A percentile compares a stretch with the other conserved stretches of the same genome.
phyloP scores from a whole-genome alignment of 2,329 filamentous ascomycete species.

The Graphilbum fragrans region DNA sequence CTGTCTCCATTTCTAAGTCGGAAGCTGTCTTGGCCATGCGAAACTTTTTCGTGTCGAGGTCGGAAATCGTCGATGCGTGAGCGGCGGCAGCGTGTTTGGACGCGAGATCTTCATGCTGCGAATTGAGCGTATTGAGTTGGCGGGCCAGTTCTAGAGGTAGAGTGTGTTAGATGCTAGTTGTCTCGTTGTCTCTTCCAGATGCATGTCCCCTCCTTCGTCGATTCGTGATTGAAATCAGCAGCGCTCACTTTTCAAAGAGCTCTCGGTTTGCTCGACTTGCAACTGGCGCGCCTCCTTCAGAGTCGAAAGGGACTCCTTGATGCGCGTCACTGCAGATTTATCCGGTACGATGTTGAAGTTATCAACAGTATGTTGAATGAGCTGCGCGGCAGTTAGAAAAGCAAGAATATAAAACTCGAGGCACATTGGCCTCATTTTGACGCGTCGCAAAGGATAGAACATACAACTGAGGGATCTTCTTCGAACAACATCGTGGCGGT shows the following conservation, averaged over 20 bases:
- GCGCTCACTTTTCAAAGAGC: conserved; percentile 45
- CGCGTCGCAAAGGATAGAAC: conserved; percentile 15
- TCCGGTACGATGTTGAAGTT: conserved; percentile 95
- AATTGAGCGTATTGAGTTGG: conserved; percentile 59
- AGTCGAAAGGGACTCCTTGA: conserved; percentile 70
- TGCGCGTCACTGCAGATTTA: conserved; percentile 69
- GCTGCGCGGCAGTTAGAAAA: conserved; percentile 33
- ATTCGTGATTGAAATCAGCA: background rate
- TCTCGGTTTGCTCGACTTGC: conserved; percentile 59
- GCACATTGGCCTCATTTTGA: too few species aligned
- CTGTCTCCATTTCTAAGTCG: conserved; percentile 88
- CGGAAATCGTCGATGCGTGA: conserved; percentile 74
- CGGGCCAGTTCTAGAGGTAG: conserved; percentile 49
- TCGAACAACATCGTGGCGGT: conserved; percentile 72
- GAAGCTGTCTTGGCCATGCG: conserved; percentile 82
- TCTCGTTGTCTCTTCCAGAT: too few species aligned
- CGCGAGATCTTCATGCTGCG: conserved; percentile 67
- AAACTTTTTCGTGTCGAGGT: conserved; percentile 88
- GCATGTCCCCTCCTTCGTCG: too few species aligned
- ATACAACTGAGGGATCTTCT: conserved; percentile 78
- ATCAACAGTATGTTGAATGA: conserved; percentile 80
- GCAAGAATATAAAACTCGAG: too few species aligned
- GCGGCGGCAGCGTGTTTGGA: conserved; percentile 62
- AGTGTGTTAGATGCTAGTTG: background rate
- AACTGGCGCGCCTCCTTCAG: conserved; percentile 76